Evolutionary conservation across 2,329 filamentous ascomycete genomes (phyloP).

Genomic region (Penicillium sp.): DNA sequence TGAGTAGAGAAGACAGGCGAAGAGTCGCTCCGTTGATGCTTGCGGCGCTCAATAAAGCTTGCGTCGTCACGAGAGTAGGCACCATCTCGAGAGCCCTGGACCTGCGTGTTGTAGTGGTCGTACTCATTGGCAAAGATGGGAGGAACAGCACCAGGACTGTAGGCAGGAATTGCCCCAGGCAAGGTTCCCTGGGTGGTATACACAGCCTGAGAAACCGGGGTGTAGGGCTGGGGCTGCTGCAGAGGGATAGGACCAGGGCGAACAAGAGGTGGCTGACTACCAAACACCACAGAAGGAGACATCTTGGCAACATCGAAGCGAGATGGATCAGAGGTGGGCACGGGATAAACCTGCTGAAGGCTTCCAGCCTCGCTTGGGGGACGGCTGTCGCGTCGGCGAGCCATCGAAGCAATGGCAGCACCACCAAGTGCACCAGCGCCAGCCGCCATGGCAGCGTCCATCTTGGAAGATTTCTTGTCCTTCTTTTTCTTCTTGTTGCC

Average conservation of each 20-base stretch:
- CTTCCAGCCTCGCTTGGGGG: constrained; percentile 51
- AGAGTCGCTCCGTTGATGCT: constrained; percentile 53
- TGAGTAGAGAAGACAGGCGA: constrained; percentile 50
- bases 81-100: constrained; percentile 23
- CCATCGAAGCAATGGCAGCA: constrained; percentile 49
- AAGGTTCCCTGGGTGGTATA: constrained; percentile 58
- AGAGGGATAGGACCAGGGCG: constrained; percentile 70
- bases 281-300: constrained; percentile 34
- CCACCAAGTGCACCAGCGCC: constrained; percentile 52
- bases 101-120: constrained; percentile 28
- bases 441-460: constrained; percentile 46
- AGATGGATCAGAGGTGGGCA: constrained; percentile 69
- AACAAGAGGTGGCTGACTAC: constrained; percentile 38
- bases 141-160: constrained; percentile 49
- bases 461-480: constrained; percentile 37
- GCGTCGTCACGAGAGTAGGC: constrained; percentile 19
- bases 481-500: constrained; percentile 56
- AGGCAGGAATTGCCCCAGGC: constrained; percentile 44
- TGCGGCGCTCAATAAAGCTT: constrained; percentile 20
- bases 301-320: constrained; percentile 62
- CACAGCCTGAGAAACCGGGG: constrained; percentile 72
- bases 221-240: constrained; percentile 83
- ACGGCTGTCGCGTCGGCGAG: constrained; percentile 39
- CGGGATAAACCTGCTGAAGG: constrained; percentile 67
- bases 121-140: constrained; percentile 46